Evolutionary conservation across 139 green algal species (phyloP), one percentile per base, ranked within the genome.

Genomic region (Zygnema circumcarinatum): DNA sequence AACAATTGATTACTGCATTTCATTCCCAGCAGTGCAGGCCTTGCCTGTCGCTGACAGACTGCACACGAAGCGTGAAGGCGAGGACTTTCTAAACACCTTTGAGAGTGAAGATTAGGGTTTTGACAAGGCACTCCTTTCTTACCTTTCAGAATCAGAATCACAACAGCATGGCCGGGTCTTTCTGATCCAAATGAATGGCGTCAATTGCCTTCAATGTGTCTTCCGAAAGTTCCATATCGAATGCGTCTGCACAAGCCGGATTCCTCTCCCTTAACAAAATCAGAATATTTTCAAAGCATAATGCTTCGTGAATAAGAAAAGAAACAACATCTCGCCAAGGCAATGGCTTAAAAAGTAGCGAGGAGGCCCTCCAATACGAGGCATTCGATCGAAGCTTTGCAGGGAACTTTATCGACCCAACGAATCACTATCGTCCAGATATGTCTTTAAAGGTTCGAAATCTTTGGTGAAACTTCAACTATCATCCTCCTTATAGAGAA

Each of bases 171-270:
- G 29, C 29, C 3, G 81, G 81, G 20, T 87, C 81, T 52, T 87
- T 87, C 32, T 35, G 38, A n/a, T 83, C 33, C 56, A 87, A 33
- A 31, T 87, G 81, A 31, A 87, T 56, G 31, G 38, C 67, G 32
- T 87, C 81, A 80, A 87, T 87, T 22, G 20, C 36, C 35, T 87
- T 29, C 67, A 87, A 52, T 35, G 35, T 47, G n/a, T 87, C 81
- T 47, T 41, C n/a, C 32, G 67, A 82, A 32, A 87, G 62, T 47
- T 87, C 81, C 2, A 87, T 69, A 11, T 82, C 81, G 47, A 87
- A 87, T 16, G 81, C 81, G 32, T 87, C 81, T 87, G 67, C 47
- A 62, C 16, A 62, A 62, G 16, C 47, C 47, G 47, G 16, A 62
- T 62, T 16, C 47, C 47, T 62, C 7, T 62, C 16, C 16, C 47